Base-by-base conservation (phyloP, 805 yeast species). In the Wickerhamiella sorbophila region DNA sequence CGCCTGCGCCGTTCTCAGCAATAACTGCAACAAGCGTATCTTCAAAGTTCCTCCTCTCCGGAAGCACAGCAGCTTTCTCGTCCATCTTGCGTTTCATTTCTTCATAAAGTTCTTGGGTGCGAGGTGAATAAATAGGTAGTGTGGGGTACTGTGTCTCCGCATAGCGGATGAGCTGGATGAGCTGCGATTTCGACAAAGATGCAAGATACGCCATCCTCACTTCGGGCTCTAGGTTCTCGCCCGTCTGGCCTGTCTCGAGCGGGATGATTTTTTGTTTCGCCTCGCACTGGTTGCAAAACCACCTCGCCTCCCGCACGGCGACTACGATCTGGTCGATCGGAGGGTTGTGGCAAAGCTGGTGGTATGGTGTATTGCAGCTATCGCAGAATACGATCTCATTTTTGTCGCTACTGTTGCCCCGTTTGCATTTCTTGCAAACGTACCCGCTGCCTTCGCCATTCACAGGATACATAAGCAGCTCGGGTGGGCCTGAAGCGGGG, bases 341-440 rank as follows among this genome's bases (percentile, higher is more conserved):
- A 12, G 69, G 69, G 19, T 51, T 52, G 48, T 63, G 67, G 44
- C 68, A 63, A 21, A 61, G 51, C 42, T 63, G 64, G 35, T 63
- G 67, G 45, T 59, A 63, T 1, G 66, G 64, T 15, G 60, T 56
- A 27, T 54, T 51, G 54, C 70, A 68, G 40, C 61, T 62, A 44
- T 59, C 61, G 47, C 67, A 63, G 40, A 62, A 61, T 10, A 63
- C 65, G 20, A 62, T 55, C 37, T 56, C 60, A 48, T 54, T 63
- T 35, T 54, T 54, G 8, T 55, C 55, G 5, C 59, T 59, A 33
- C 61, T 51, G 44, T 58, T 60, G 8, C 62, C 63, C 17, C 67
- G 53, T 38, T 58, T 58, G 47, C 69, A 64, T 12, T 59, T 55
- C 24, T 55, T 56, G 50, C 68, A 64, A 9, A 57, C 63, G 24